Base-by-base conservation (phyloP, 257 asterid species). In the Solanum infundibuliforme region DNA sequence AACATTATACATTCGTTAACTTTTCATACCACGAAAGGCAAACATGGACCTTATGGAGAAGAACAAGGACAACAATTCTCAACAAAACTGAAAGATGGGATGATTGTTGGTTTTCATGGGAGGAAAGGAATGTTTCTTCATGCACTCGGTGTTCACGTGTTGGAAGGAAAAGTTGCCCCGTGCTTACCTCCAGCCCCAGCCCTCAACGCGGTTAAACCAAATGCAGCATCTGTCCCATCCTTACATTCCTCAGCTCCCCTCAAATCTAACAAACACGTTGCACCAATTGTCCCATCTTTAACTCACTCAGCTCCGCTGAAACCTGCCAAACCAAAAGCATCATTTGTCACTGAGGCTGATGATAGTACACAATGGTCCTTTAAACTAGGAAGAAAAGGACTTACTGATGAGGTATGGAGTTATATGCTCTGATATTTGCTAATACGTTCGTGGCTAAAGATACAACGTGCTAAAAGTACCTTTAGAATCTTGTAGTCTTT, bases 11-110 rank as follows among this genome's bases (percentile, higher is more conserved):
- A 91, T 85, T 94, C 99, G 6, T 91, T 96, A 66, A 92, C 93
- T 68, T 96, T 96, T 73, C 95, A 95, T 87, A 96, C 99, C 23
- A 96, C 95, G 12, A 92, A 91, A 87, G 91, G 92, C 9, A 93
- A 82, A 76, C 39, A 95, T 21, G 98, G 99, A 29, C 99, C 99
- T 8, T 95, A 90, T 65, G 98, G 99, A 77, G 98, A 92, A 86
- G 98, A 94, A 88, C 89, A 91, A 34, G 99, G 99, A 10, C 92
- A 90, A 58, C 89, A 89, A 77, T 96, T 96, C 90, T 89, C 95
- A 6, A 92, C 96, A 41, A 91, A 90, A 87, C 87, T 92, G 81
- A 92, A 81, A 84, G 95, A 92, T 79, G 97, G 98, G 55, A 66
- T 86, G 32, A 86, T 96, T 12, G 91, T 96, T 55, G 98, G 99